phyloP scores from a whole-genome alignment of 441 rosid genomes.

The Gossypium aridum region DNA sequence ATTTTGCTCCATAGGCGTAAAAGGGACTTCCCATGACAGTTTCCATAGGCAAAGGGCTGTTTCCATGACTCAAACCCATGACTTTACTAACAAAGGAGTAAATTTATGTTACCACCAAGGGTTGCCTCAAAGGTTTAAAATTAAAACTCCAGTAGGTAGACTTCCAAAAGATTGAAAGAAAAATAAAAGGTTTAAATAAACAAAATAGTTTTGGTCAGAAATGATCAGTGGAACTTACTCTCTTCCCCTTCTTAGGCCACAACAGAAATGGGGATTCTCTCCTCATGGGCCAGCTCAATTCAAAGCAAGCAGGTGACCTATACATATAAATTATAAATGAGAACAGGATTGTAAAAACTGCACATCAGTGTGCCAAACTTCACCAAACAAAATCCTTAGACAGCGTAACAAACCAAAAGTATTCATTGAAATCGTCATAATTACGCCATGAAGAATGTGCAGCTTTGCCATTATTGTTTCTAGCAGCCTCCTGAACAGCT shows the following conservation, averaged over 20 bases:
- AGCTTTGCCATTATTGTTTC: constrained; percentile 88
- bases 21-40: not conserved
- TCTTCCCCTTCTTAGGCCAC: constrained; percentile 57
- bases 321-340: constrained; percentile 24
- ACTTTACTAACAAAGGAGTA: not conserved
- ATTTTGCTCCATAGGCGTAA: not conserved
- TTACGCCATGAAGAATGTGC: constrained; percentile 99
- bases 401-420: constrained; percentile 70
- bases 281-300: constrained; percentile 82
- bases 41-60: not conserved
- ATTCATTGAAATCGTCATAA: constrained; percentile 99
- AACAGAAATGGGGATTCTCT: constrained; percentile 47
- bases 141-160: not conserved
- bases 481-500: constrained; percentile 62
- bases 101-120: not conserved
- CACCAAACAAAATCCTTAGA: not conserved
- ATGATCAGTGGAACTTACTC: constrained; percentile 46
- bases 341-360: constrained; percentile 13
- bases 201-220: not conserved
- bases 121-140: not conserved
- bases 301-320: constrained; percentile 97
- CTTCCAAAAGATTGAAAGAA: not conserved
- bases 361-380: constrained; percentile 7
- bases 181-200: not conserved
- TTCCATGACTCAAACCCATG: not conserved